Evolutionary conservation across 164 flowering plant species (phyloP).

Genomic region (Houttuynia cordata): DNA sequence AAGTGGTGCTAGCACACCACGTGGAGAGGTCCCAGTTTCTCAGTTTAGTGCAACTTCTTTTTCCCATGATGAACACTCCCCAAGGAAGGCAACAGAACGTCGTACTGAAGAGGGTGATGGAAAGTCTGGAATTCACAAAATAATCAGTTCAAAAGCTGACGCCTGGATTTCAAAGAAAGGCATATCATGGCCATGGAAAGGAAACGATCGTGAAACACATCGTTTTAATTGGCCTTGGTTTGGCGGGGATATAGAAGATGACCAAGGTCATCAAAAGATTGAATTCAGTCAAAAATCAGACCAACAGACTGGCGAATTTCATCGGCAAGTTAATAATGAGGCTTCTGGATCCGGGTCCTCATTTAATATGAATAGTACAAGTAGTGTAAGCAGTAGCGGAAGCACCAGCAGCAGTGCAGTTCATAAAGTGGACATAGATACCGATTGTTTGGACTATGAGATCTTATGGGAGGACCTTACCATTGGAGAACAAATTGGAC

Average conservation of each 20-base stretch:
- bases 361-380: conserved; percentile 64
- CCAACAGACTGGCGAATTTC: conserved; percentile 28
- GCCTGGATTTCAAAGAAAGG: conserved; percentile 77
- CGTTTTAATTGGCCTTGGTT: conserved; percentile 50
- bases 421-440: conserved; percentile 63
- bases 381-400: conserved; percentile 86
- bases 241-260: conserved; percentile 49
- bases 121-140: conserved; percentile 54
- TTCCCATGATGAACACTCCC: conserved; percentile 30
- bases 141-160: conserved; percentile 71
- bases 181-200: conserved; percentile 84
- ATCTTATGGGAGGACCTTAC: conserved; percentile 94
- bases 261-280: conserved; percentile 24
- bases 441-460: conserved; percentile 77
- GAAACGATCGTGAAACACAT: conserved; percentile 45
- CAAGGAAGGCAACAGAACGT: conserved; percentile 29
- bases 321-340: conserved; percentile 41
- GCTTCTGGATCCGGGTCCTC: conserved; percentile 83
- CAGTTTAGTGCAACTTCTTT: conserved; percentile 36
- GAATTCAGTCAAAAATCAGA: conserved; percentile 29
- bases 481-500: conserved; percentile 90
- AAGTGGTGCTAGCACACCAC: conserved; percentile 90
- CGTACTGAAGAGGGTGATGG: conserved; percentile 64
- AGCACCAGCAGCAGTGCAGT: conserved; percentile 74
- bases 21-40: conserved; percentile 47